These are phyloP conservation scores for Cyberlindnera mrakii DNA, from an alignment of 805 yeast genomes.

Conservation along the genomic window DNA sequence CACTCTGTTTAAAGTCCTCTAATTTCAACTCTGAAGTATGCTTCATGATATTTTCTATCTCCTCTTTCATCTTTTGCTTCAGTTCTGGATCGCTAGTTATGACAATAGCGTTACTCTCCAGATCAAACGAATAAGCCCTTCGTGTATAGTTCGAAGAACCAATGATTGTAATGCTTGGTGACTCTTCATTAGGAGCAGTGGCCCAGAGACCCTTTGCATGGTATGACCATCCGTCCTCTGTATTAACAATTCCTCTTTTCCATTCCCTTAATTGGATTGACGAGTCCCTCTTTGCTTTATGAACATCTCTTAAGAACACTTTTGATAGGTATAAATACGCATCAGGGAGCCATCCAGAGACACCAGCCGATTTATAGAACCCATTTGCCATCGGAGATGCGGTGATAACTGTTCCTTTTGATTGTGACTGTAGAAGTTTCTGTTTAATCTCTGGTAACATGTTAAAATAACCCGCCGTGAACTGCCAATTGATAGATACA, in stretches of 20 bases:
- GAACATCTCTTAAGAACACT: conserved; percentile 53
- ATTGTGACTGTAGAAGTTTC: conserved; percentile 49
- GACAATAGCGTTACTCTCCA: conserved; percentile 81
- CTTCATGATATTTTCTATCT: conserved; percentile 52
- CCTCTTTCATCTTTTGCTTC: conserved; percentile 50
- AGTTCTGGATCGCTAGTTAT: conserved; percentile 62
- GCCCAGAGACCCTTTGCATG: conserved; percentile 97
- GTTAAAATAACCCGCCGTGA: conserved; percentile 96
- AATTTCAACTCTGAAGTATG: conserved; percentile 48
- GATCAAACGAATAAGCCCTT: conserved; percentile 80
- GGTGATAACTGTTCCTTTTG: conserved; percentile 69
- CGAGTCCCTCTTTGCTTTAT: conserved; percentile 32
- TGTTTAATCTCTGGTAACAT: conserved; percentile 69
- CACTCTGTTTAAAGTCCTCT: conserved; percentile 57
- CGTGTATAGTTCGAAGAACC: conserved; percentile 94
- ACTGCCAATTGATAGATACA: conserved; percentile 62
- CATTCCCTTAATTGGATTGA: conserved; percentile 68
- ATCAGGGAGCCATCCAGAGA: conserved; percentile 75
- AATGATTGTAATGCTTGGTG: conserved; percentile 71
- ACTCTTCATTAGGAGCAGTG: conserved; percentile 44
- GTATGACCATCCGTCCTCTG: conserved; percentile 89
- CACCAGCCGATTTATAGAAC: conserved; percentile 77
- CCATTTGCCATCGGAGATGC: conserved; percentile 95
- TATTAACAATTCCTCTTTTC: conserved; percentile 80
- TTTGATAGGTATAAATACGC: conserved; percentile 79